Conservation (phyloP, 805 yeast species). For the Metschnikowia koreensis region DNA sequence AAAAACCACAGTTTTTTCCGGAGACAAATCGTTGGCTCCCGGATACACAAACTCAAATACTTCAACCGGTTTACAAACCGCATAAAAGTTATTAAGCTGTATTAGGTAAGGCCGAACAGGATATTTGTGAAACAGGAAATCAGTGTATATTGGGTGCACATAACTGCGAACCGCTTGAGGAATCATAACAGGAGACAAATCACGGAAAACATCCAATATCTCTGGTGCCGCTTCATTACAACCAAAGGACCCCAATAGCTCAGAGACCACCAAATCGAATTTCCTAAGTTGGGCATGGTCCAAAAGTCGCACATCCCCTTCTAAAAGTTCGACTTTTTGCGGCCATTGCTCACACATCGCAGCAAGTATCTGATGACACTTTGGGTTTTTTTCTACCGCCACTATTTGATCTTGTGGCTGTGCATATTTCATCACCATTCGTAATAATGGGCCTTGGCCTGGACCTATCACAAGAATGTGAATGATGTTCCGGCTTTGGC, state of each 20-base stretch:
- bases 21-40: slow-evolving; percentile 21
- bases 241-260: slow-evolving; percentile 86
- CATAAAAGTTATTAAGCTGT: slow-evolving; percentile 16
- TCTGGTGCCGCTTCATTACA: slow-evolving; percentile 92
- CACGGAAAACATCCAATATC: slow-evolving; percentile 44
- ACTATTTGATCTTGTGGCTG: slow-evolving; percentile 14
- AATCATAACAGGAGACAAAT: slow-evolving; percentile 39
- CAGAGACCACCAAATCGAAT: slow-evolving; percentile 69
- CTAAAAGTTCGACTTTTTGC: slow-evolving; percentile 45
- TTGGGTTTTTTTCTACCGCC: slow-evolving; percentile 73
- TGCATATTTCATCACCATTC: slow-evolving; percentile 27
- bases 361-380: slow-evolving; percentile 52
- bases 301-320: slow-evolving; percentile 53
- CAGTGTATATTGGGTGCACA: slow-evolving; percentile 69
- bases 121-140: slow-evolving; percentile 18
- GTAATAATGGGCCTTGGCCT: slow-evolving; percentile 82
- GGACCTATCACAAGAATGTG: slow-evolving; percentile 73
- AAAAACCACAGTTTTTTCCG: slow-evolving; percentile 24
- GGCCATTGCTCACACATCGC: slow-evolving; percentile 42
- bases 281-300: slow-evolving; percentile 16
- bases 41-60: slow-evolving; percentile 69
- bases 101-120: slow-evolving; percentile 24
- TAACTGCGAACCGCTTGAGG: slow-evolving; percentile 53
- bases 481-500: not conserved
- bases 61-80: slow-evolving; percentile 41